Conservation (phyloP, 768 basidiomycete genomes). For the Stropharia rugosoannulata region DNA sequence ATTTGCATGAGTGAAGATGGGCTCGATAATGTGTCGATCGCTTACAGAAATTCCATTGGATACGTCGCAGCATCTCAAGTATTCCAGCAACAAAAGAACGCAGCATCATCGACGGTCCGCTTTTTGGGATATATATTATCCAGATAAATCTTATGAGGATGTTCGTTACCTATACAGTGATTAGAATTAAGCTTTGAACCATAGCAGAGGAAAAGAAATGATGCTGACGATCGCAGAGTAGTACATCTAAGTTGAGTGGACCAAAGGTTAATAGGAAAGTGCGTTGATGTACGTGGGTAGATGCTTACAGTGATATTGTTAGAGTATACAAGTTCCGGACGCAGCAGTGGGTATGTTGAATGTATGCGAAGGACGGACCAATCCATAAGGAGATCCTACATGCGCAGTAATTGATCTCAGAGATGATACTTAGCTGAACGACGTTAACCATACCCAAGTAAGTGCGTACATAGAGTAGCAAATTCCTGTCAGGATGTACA, state of each 20-base stretch:
- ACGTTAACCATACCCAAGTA: slow-evolving; percentile 62
- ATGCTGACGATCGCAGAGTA: slow-evolving; percentile 71
- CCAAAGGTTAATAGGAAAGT: not conserved
- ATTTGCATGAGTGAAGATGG: not conserved
- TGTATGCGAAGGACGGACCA: slow-evolving; percentile 79
- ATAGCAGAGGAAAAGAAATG: not conserved
- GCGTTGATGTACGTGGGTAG: not conserved
- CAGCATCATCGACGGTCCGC: slow-evolving; percentile 46
- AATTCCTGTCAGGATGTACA: slow-evolving; percentile 67
- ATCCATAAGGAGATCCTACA: slow-evolving; percentile 84
- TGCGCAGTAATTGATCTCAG: not conserved
- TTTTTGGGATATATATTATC: slow-evolving; percentile 70
- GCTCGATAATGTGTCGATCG: not conserved
- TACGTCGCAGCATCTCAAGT: slow-evolving; percentile 77
- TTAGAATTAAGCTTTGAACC: not conserved
- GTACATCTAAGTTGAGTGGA: slow-evolving; percentile 49
- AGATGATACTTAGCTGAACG: not conserved
- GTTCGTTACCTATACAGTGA: slow-evolving; percentile 60
- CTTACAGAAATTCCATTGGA: slow-evolving; percentile 93
- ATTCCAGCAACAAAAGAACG: slow-evolving; percentile 68
- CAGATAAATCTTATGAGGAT: slow-evolving; percentile 78
- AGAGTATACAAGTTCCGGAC: slow-evolving; percentile 74
- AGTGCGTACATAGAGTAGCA: slow-evolving; percentile 69
- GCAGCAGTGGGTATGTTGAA: slow-evolving; percentile 57
- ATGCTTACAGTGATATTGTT: slow-evolving; percentile 53